Base-by-base conservation (phyloP, 1,284 basidiomycete genomes). In the Cutaneotrichosporon sp. region DNA sequence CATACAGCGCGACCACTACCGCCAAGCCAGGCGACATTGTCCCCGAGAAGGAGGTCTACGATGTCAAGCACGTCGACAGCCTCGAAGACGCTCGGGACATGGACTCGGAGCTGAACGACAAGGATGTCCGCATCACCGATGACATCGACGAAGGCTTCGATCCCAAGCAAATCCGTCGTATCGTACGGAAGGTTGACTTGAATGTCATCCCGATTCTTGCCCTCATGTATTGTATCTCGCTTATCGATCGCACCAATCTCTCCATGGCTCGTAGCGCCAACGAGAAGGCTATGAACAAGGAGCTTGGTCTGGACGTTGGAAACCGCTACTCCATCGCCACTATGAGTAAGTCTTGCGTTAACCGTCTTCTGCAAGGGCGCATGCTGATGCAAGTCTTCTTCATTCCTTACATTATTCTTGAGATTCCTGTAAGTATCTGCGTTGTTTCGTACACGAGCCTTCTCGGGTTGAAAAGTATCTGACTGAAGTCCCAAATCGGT, bases 381-480 rank as follows among this genome's bases (percentile, higher is more conserved):
- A n/a, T n/a, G n/a, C n/a, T n/a, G n/a, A n/a, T n/a, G n/a, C n/a
- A n/a, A n/a, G n/a, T 72, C 12, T 72, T 74, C 62, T 74, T 73
- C 59, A 53, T 71, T 22, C 66, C 71, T 17, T 71, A 74, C 57
- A 69, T 76, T 54, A 61, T 77, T 59, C 77, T 78, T 25, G 67
- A 61, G 37, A 51, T 61, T 17, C 60, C 60, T 4, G 56, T 55
- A 34, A 43, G 55, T 47, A 11, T 16, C 33, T n/a, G 16, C 6
- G 19, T n/a, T 17, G 16, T 20, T 19, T 19, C 8, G 22, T 25
- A n/a, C n/a, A 11, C 14, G 33, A 34, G 5, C 16, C 37, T 10
- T n/a, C 12, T 25, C 14, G 24, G 12, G 20, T 2, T 25, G 11
- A n/a, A n/a, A n/a, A n/a, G n/a, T 19, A 6, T 14, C 26, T 25